These are phyloP conservation scores for Trichoderma asperelloides DNA, from an alignment of 495 filamentous ascomycete species.

Conservation along the genomic window DNA sequence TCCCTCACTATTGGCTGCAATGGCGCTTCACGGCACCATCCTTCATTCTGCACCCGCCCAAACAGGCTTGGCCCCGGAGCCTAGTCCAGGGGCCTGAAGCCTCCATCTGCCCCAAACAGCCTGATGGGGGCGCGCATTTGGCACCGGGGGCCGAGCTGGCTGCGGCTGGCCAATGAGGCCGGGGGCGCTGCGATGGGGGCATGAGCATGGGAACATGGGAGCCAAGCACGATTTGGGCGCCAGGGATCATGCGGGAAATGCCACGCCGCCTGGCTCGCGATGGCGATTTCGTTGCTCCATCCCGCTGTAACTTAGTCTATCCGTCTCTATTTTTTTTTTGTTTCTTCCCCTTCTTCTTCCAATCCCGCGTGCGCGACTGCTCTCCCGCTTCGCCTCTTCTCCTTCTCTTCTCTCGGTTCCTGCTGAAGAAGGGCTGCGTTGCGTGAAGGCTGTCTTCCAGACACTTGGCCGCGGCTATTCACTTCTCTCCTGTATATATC, in stretches of 20 bases:
- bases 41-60: slow-evolving; percentile 2
- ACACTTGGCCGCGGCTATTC: neutral
- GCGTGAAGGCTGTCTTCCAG: neutral
- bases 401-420: neutral
- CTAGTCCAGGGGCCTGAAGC: neutral
- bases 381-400: neutral
- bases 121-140: neutral
- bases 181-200: neutral
- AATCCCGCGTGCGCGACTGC: neutral
- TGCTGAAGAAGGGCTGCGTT: neutral
- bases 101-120: neutral
- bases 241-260: neutral
- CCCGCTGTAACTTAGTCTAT: neutral
- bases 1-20: neutral
- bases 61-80: neutral
- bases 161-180: neutral
- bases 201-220: neutral
- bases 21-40: neutral
- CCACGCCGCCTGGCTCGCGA: neutral
- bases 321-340: neutral
- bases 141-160: neutral
- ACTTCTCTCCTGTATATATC: neutral
- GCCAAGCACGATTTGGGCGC: too few relatives aligned
- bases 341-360: neutral
- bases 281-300: neutral